Conservation (phyloP, 225 moss, liverwort and hornwort species). For the Physcomitrellopsis africana region DNA sequence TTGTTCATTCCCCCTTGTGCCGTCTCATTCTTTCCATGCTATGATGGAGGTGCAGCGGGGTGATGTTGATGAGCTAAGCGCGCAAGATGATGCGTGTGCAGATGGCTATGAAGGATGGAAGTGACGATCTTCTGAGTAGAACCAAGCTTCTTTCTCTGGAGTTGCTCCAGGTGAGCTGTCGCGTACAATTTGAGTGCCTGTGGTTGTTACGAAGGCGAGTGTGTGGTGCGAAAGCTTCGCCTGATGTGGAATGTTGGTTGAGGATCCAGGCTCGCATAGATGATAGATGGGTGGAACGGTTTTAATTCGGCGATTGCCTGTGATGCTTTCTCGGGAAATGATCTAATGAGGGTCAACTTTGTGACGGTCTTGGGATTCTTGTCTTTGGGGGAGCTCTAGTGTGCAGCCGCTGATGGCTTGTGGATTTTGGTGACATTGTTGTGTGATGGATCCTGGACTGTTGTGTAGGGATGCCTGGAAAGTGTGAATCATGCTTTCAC, state of each 20-base stretch:
- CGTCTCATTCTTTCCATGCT: background rate
- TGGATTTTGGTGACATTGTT: constrained; percentile 1
- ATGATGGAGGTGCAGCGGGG: background rate
- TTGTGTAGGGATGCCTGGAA: constrained; percentile 81
- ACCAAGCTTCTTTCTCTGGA: constrained; percentile 96
- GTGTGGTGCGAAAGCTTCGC: constrained; percentile 3
- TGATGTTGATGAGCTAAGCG: constrained; percentile 20
- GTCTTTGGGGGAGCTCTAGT: constrained; percentile 18
- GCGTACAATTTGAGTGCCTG: background rate
- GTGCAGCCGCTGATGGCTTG: constrained; percentile 11
- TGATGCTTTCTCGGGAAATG: background rate
- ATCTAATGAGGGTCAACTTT: background rate
- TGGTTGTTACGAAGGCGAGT: background rate
- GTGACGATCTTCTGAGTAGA: constrained; percentile 87
- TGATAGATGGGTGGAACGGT: background rate
- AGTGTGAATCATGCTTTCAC: constrained; percentile 84
- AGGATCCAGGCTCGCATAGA: background rate
- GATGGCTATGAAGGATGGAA: constrained; percentile 98
- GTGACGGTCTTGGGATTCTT: background rate
- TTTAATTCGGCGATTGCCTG: constrained; percentile 7
- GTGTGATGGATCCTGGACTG: constrained; percentile 3
- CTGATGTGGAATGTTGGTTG: background rate
- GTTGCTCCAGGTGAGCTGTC: constrained; percentile 81
- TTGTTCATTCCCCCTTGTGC: background rate
- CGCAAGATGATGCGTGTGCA: constrained; percentile 37